Conservation (phyloP, 164 flowering plant species). For the Warburgia ugandensis region DNA sequence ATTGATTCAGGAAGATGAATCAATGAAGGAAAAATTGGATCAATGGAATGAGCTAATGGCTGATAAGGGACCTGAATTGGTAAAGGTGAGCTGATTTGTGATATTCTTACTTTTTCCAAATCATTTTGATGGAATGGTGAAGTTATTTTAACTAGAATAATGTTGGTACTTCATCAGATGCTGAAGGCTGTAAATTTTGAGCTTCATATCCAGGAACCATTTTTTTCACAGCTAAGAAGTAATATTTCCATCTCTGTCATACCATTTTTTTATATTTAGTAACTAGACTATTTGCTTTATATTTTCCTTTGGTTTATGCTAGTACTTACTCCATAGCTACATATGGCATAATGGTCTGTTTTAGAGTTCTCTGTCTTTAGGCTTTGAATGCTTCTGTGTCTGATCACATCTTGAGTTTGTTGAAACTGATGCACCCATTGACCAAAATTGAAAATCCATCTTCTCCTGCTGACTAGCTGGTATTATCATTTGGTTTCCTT, state of each 20-base stretch:
- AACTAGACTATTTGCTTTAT: not conserved
- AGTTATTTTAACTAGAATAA: not conserved
- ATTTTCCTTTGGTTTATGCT: not conserved
- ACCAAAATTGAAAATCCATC: too few species aligned
- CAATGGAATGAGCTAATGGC: slow-evolving; percentile 36
- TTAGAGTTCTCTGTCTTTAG: too few species aligned
- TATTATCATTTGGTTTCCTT: too few species aligned
- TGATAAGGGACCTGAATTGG: slow-evolving; percentile 44
- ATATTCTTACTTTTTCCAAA: not conserved
- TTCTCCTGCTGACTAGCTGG: too few species aligned
- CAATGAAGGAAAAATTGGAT: slow-evolving; percentile 29
- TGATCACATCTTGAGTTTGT: too few species aligned
- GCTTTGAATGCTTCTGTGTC: too few species aligned
- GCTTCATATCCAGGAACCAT: slow-evolving; percentile 87
- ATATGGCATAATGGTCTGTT: too few species aligned
- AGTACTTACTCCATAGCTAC: too few species aligned
- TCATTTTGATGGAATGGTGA: not conserved
- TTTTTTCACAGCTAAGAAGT: slow-evolving; percentile 70
- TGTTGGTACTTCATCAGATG: slow-evolving; percentile 25
- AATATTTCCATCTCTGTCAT: slow-evolving; percentile 1
- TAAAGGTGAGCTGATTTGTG: slow-evolving; percentile 29
- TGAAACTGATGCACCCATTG: too few species aligned
- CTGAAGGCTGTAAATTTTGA: slow-evolving; percentile 44
- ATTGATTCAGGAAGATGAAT: slow-evolving; percentile 21
- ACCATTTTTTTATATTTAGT: not conserved